Base-by-base conservation (phyloP, 2,329 filamentous ascomycete species). In the Basipetospora sp. region DNA sequence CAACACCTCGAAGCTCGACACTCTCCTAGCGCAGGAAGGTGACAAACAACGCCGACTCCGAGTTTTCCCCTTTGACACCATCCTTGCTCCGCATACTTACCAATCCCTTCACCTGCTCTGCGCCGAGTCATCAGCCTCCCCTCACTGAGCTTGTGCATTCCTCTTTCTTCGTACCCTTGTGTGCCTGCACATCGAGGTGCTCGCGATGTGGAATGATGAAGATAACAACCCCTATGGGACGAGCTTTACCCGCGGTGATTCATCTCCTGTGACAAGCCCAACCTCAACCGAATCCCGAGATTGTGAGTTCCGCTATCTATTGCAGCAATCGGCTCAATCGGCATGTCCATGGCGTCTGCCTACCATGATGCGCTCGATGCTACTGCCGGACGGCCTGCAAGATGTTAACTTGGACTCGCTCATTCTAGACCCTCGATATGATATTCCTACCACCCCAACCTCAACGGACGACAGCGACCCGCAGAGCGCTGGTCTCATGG, bases 181-280 rank as follows among this genome's bases (percentile, higher is more conserved):
- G n/a, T n/a, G n/a, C n/a, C n/a, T n/a, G n/a, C n/a, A n/a, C n/a
- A n/a, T 30, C 8, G 31, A 29, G 32, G 27, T 11, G 36, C 14
- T 18, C 38, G 38, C 36, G 17, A 96, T 96, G 88, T 96, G 88
- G 88, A 92, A 94, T 70, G 87, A 96, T 67, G 88, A 96, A 63
- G 85, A 96, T 55, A 96, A 96, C 63, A 96, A 96, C 57, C 88
- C 88, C 4, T 94, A 96, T 54, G 87, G 86, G 46, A 74, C 68
- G 51, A 88, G 84, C 58, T 94, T 93, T 64, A 83, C 90, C 57
- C 80, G 82, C 50, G 77, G 83, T 50, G 83, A 92, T 58, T 83
- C 82, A 44, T 75, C 80, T 55, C 69, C 75, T n/a, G n/a, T n/a
- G 19, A 79, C 79, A 22, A 64, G 67, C 31, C 74, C 77, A 16